These are phyloP conservation scores for Fomes fomentarius DNA, from an alignment of 1,284 basidiomycete genomes.

Conservation along the genomic window DNA sequence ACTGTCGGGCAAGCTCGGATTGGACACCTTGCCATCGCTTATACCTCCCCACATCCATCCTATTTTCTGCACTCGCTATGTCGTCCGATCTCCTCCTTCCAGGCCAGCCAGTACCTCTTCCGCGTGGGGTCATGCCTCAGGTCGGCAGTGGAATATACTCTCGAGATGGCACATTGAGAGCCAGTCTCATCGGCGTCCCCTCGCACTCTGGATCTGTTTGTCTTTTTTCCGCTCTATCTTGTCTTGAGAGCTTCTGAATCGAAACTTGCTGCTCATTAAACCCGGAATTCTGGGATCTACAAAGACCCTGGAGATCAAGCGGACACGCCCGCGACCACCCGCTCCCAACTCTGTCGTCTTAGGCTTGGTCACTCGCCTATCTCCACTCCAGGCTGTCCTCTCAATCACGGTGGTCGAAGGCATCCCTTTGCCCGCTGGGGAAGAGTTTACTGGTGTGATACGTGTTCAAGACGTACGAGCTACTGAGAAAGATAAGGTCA, in stretches of 20 bases:
- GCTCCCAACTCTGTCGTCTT: constrained; percentile 74
- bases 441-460: constrained; percentile 94
- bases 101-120: constrained; percentile 77
- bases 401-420: constrained; percentile 92
- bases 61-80: constrained; percentile 25
- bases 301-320: constrained; percentile 65
- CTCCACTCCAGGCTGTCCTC: constrained; percentile 85
- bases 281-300: no score
- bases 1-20: constrained; percentile 23
- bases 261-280: no score
- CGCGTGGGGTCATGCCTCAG: constrained; percentile 59
- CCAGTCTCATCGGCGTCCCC: constrained; percentile 74
- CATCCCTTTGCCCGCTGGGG: constrained; percentile 84
- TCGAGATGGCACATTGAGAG: constrained; percentile 66
- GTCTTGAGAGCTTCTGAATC: constrained; percentile 27
- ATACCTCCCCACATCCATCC: constrained; percentile 8
- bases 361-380: constrained; percentile 84
- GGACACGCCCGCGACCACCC: constrained; percentile 68
- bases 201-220: constrained; percentile 70
- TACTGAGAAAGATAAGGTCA: constrained; percentile 92
- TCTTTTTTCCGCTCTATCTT: constrained; percentile 36
- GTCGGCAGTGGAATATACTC: constrained; percentile 75
- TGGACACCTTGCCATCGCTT: constrained; percentile 8
- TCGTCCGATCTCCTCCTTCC: constrained; percentile 65
- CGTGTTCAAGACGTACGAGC: constrained; percentile 90